A percentile compares a stretch with the other conserved stretches of the same genome.
These are phyloP conservation scores for Cucurbita argyrosperma DNA, from an alignment of 306 rosid species.

Conservation along the genomic window DNA sequence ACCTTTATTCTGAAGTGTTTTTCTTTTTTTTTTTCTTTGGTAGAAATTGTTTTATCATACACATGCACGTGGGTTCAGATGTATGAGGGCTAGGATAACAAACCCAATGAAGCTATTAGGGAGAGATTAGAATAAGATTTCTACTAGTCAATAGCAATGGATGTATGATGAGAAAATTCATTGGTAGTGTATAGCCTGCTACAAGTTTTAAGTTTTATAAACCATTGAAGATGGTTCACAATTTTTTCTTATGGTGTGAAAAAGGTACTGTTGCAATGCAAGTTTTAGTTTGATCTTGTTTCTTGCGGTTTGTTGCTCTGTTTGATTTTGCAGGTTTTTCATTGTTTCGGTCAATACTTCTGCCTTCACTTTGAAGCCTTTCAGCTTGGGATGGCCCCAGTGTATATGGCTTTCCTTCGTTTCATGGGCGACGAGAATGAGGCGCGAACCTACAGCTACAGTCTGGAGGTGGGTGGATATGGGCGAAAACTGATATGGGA, in stretches of 20 bases:
- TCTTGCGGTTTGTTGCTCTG: conserved; percentile 10
- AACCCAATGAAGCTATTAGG: not conserved
- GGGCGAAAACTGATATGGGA: conserved; percentile 93
- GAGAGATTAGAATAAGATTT: not conserved
- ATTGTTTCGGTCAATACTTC: conserved; percentile 95
- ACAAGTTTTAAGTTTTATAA: not conserved
- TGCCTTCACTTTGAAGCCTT: conserved; percentile 99
- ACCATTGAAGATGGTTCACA: not conserved
- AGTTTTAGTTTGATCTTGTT: conserved; percentile 4
- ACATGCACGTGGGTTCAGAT: not conserved
- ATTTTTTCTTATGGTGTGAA: not conserved
- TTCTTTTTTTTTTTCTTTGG: not conserved
- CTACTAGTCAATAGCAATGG: not conserved
- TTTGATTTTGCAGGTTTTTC: conserved; percentile 60
- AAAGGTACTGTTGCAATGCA: not conserved
- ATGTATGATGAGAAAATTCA: not conserved
- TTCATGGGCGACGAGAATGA: conserved; percentile 96
- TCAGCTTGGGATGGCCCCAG: conserved; percentile 98
- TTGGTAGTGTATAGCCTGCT: not conserved
- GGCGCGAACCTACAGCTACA: conserved; percentile 85
- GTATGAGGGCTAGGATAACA: not conserved
- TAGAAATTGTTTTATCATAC: not conserved
- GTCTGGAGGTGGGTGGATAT: conserved; percentile 90
- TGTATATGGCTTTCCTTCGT: conserved; percentile 97
- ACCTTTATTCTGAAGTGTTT: not conserved